These are phyloP conservation scores for Raddia guianensis DNA, from an alignment of 176 grass and related monocot species.

Conservation along the genomic window DNA sequence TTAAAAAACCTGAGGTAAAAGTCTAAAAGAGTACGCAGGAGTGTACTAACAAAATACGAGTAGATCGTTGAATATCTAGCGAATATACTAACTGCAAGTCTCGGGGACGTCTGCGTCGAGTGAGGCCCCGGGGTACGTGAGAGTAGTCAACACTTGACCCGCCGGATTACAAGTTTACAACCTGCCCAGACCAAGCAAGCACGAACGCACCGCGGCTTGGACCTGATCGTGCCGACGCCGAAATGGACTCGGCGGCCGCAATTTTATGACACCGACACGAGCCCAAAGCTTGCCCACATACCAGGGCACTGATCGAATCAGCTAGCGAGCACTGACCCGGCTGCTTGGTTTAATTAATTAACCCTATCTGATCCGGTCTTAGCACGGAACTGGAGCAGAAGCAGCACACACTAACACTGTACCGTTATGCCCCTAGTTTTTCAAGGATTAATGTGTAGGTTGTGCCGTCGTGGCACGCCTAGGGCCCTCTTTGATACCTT, in stretches of 20 bases:
- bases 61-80: neutral
- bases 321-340: neutral
- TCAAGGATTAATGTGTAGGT: too few species aligned
- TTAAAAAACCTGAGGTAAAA: neutral
- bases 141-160: too few species aligned
- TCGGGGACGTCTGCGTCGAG: neutral
- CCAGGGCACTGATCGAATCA: neutral
- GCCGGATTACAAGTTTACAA: too few species aligned
- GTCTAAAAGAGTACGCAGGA: too few species aligned
- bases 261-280: neutral
- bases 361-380: neutral
- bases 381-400: neutral
- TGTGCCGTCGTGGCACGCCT: too few species aligned
- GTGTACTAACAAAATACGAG: neutral
- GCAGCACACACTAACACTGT: neutral
- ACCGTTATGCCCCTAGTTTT: neutral
- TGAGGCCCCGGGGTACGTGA: too few species aligned
- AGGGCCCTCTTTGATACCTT: too few species aligned
- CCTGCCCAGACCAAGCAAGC: neutral
- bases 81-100: neutral
- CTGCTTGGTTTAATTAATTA: neutral
- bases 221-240: constrained; percentile 7
- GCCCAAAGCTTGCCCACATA: neutral
- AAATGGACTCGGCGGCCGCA: neutral
- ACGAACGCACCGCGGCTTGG: neutral